phyloP scores from a whole-genome alignment of 345 rosid genomes.

The Turritis glabra region DNA sequence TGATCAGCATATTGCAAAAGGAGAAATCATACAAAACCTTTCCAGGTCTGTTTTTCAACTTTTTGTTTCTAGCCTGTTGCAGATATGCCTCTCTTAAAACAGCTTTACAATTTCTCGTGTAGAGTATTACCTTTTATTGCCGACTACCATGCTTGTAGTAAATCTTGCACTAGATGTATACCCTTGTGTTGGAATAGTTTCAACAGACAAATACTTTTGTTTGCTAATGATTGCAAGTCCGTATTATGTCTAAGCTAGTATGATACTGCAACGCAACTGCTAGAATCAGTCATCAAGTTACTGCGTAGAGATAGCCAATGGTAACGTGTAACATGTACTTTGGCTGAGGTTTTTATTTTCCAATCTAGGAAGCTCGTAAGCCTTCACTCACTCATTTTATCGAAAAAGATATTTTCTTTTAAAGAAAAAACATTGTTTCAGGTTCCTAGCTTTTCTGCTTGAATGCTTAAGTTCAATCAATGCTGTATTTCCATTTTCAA shows the following conservation, averaged over 20 bases:
- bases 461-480: neutral
- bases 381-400: neutral
- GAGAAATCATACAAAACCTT: constrained; percentile 65
- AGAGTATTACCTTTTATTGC: neutral
- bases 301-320: constrained; percentile 1
- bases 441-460: neutral
- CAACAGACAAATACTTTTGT: neutral
- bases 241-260: neutral
- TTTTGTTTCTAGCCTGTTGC: constrained; percentile 5
- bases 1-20: constrained; percentile 84
- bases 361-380: neutral
- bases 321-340: neutral
- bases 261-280: neutral
- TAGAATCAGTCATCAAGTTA: neutral
- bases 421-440: neutral
- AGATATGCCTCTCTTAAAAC: neutral
- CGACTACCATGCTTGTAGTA: neutral
- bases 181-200: neutral
- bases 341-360: constrained; percentile 2
- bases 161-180: neutral
- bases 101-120: neutral
- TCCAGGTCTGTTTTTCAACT: constrained; percentile 63
- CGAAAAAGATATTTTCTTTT: neutral
- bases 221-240: neutral
- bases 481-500: neutral